A percentile compares a stretch with the other conserved stretches of the same genome.
phyloP scores from a whole-genome alignment of 176 grass and related monocot species.

The Olyra latifolia region DNA sequence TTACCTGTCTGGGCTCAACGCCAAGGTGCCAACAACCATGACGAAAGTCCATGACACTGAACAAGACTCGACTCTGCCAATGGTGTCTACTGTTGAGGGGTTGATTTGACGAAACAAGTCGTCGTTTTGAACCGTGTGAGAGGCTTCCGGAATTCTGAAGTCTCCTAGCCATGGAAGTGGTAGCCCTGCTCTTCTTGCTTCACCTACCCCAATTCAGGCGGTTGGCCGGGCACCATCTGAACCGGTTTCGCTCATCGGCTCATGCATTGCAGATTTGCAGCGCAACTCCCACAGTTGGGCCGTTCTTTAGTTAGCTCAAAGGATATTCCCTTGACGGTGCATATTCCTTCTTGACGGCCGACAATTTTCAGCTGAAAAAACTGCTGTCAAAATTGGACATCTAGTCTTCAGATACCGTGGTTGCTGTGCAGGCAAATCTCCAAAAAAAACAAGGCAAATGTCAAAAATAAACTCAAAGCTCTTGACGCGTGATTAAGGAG shows the following conservation, averaged over 20 bases:
- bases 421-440: background rate
- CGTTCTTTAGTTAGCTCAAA: background rate
- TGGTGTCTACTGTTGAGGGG: background rate
- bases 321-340: background rate
- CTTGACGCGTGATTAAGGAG: background rate
- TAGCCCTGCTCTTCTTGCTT: background rate
- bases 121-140: background rate
- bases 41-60: background rate
- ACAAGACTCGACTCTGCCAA: background rate
- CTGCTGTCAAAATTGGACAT: background rate
- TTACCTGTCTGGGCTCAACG: background rate
- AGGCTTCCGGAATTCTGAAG: background rate
- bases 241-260: background rate
- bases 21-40: background rate
- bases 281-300: background rate
- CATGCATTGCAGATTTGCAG: background rate
- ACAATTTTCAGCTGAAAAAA: background rate
- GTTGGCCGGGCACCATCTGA: background rate
- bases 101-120: background rate
- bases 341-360: background rate
- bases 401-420: background rate
- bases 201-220: conserved; percentile 23
- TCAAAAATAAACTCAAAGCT: background rate
- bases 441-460: background rate
- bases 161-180: background rate